Conservation (phyloP, 306 rosid species). For the Dicorynia guianensis region DNA sequence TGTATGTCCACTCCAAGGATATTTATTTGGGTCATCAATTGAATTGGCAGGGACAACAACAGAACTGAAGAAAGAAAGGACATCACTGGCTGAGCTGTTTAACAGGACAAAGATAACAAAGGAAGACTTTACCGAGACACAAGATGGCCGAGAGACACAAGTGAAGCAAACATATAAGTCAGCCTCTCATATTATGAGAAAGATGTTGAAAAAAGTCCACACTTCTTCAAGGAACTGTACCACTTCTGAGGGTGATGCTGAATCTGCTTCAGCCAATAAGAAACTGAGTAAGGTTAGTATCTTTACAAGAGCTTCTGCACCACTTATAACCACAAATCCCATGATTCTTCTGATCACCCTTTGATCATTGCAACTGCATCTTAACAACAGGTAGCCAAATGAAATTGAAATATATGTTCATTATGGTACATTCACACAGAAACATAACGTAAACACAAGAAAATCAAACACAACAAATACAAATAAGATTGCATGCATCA, state of each 20-base stretch:
- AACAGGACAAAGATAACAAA: constrained; percentile 59
- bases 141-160: constrained; percentile 47
- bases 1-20: constrained; percentile 91
- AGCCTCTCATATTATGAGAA: constrained; percentile 63
- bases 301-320: constrained; percentile 42
- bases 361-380: constrained; percentile 30
- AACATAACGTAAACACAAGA: constrained; percentile 15
- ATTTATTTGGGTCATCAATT: constrained; percentile 76
- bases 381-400: constrained; percentile 10
- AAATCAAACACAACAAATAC: constrained; percentile 19
- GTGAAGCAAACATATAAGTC: constrained; percentile 56
- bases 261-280: constrained; percentile 60
- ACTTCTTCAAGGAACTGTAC: constrained; percentile 54
- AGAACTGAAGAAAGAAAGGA: constrained; percentile 66
- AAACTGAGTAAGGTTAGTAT: constrained; percentile 76
- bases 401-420: constrained; percentile 7
- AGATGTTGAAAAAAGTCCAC: constrained; percentile 61
- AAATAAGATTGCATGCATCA: constrained; percentile 21
- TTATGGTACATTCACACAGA: constrained; percentile 17
- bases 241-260: constrained; percentile 41
- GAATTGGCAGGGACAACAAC: constrained; percentile 59
- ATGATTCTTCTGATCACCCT: constrained; percentile 19
- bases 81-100: constrained; percentile 71
- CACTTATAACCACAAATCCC: constrained; percentile 30
- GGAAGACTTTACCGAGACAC: constrained; percentile 44